These are phyloP conservation scores for Fomitopsis pulvina DNA, from an alignment of 768 basidiomycete genomes.

Conservation along the genomic window DNA sequence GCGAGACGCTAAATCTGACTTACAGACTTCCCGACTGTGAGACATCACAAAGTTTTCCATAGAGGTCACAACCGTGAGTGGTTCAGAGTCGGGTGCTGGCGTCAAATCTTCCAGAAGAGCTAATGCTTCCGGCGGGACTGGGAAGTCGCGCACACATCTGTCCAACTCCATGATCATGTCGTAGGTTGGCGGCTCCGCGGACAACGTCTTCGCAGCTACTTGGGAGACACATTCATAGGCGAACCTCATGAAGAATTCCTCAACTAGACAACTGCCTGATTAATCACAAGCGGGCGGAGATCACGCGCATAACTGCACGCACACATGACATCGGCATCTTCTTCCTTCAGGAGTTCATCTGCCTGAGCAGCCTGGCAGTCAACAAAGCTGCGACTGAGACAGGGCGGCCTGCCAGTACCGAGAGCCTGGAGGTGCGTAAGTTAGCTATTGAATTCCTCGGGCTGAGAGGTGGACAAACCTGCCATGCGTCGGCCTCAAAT, in stretches of 20 bases:
- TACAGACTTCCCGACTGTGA: slow-evolving; percentile 46
- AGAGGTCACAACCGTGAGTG: slow-evolving; percentile 19
- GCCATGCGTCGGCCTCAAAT: slow-evolving; percentile 66
- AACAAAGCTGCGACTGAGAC: slow-evolving; percentile 56
- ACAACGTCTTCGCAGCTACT: slow-evolving; percentile 53
- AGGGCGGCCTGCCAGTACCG: slow-evolving; percentile 64
- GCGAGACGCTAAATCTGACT: slow-evolving; percentile 21
- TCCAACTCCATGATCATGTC: slow-evolving; percentile 62
- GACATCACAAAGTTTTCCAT: slow-evolving; percentile 35
- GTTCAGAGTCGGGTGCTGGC: slow-evolving; percentile 9
- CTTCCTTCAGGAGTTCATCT: slow-evolving; percentile 13
- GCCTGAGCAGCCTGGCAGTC: slow-evolving; percentile 54
- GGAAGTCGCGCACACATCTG: slow-evolving; percentile 61
- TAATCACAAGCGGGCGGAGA: slow-evolving; percentile 1
- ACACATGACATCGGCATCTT: slow-evolving; percentile 14
- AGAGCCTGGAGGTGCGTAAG: slow-evolving; percentile 41
- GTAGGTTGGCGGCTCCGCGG: slow-evolving; percentile 60
- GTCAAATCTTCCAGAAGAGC: slow-evolving; percentile 26
- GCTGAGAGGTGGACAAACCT: slow-evolving; percentile 33
- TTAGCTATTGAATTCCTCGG: background rate
- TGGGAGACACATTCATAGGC: slow-evolving; percentile 60
- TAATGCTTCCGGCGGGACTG: slow-evolving; percentile 39
- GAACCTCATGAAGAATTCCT: slow-evolving; percentile 58
- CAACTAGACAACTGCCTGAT: slow-evolving; percentile 33
- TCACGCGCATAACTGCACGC: no score